Conservation (phyloP, 352 stramenopile genomes). For the Phytophthora podocarpi region DNA sequence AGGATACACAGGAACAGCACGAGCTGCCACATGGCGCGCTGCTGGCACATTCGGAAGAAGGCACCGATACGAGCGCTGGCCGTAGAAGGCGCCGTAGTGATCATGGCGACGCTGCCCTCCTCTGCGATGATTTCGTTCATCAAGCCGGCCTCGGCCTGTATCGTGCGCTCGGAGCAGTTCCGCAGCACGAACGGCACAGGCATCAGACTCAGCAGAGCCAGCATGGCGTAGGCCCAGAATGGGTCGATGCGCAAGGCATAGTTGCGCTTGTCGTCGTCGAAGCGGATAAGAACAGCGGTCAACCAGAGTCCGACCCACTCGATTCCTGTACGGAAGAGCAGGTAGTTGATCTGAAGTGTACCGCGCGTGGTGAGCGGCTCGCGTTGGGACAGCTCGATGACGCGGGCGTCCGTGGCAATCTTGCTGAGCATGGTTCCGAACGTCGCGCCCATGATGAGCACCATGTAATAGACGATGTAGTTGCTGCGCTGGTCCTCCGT, state of each 20-base stretch:
- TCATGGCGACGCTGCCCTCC: conserved; percentile 34
- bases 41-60: conserved; percentile 76
- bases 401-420: conserved; percentile 80
- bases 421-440: conserved; percentile 87
- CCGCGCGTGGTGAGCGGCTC: conserved; percentile 74
- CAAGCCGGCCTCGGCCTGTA: conserved; percentile 32
- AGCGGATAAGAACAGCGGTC: conserved; percentile 52
- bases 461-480: conserved; percentile 56
- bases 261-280: conserved; percentile 45
- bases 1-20: conserved; percentile 72
- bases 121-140: conserved; percentile 31
- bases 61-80: conserved; percentile 29
- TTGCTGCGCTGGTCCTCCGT: conserved; percentile 34
- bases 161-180: conserved; percentile 60
- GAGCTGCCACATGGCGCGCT: conserved; percentile 79
- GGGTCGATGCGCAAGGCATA: conserved; percentile 57
- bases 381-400: conserved; percentile 82
- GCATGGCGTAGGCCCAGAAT: conserved; percentile 51
- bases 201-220: conserved; percentile 59
- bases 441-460: conserved; percentile 78
- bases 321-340: conserved; percentile 61
- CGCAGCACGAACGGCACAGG: conserved; percentile 68
- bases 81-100: conserved; percentile 8
- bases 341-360: conserved; percentile 78
- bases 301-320: conserved; percentile 59